These are phyloP conservation scores for Rhizopus delemar DNA, from an alignment of 371 early-diverging fungal genomes.

Conservation along the genomic window DNA sequence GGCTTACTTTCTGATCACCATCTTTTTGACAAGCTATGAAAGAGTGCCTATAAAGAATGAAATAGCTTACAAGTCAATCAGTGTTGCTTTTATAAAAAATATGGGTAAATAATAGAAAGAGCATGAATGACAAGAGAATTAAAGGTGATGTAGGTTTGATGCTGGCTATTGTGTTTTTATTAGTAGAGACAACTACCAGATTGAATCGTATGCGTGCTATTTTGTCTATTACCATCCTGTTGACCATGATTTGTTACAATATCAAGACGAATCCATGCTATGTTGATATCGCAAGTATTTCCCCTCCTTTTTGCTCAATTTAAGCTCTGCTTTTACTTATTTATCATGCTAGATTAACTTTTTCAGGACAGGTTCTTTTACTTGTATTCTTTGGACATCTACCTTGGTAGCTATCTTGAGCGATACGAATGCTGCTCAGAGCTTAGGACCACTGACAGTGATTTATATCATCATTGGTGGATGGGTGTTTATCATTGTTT, in stretches of 20 bases:
- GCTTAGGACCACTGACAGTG: constrained; percentile 48
- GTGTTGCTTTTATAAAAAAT: constrained; percentile 73
- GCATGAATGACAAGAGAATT: background rate
- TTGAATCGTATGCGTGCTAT: constrained; percentile 55
- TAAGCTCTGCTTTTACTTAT: background rate
- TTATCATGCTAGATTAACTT: constrained; percentile 48
- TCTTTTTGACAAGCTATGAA: constrained; percentile 75
- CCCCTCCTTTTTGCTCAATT: background rate
- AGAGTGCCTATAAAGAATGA: constrained; percentile 66
- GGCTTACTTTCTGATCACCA: constrained; percentile 65
- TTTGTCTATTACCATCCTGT: constrained; percentile 54
- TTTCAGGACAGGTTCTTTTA: constrained; percentile 59
- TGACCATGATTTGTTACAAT: constrained; percentile 66
- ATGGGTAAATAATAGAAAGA: constrained; percentile 44
- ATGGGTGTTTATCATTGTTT: constrained; percentile 53
- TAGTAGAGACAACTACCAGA: constrained; percentile 58
- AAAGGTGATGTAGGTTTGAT: constrained; percentile 36
- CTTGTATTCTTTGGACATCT: constrained; percentile 60
- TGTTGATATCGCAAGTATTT: constrained; percentile 38
- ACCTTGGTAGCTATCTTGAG: constrained; percentile 56
- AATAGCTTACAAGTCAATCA: constrained; percentile 70
- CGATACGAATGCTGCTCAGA: constrained; percentile 46
- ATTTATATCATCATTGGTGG: constrained; percentile 58
- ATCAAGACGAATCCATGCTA: constrained; percentile 61
- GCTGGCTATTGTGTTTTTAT: constrained; percentile 53